These are phyloP conservation scores for Fusarium devonianum DNA, from an alignment of 2,329 filamentous ascomycete species.

Conservation along the genomic window DNA sequence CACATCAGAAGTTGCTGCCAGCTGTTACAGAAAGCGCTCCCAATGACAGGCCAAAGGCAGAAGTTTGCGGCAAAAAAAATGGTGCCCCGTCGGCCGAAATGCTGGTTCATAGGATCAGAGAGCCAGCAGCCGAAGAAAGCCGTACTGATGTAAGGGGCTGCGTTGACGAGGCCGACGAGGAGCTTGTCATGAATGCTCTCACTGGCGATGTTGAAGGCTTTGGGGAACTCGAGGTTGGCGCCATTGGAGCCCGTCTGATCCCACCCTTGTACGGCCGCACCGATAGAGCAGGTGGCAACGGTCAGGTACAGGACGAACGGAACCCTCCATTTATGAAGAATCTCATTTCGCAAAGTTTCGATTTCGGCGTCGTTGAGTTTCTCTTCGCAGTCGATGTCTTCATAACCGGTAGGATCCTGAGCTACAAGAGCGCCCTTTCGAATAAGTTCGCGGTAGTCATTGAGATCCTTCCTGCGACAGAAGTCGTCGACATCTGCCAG, in stretches of 20 bases:
- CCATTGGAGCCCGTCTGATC: constrained; percentile 71
- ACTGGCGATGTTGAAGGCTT: constrained; percentile 55
- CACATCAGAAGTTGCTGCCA: constrained; percentile 77
- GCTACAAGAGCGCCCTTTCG: constrained; percentile 77
- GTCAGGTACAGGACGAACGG: constrained; percentile 70
- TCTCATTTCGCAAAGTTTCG: constrained; percentile 65
- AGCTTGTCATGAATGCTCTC: constrained; percentile 49
- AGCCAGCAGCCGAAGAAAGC: constrained; percentile 67
- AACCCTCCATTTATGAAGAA: constrained; percentile 72
- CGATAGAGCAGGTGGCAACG: constrained; percentile 72
- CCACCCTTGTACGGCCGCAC: constrained; percentile 75
- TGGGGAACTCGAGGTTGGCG: constrained; percentile 68
- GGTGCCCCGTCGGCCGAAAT: constrained; percentile 54
- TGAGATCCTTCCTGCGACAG: constrained; percentile 64
- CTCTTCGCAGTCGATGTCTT: constrained; percentile 63
- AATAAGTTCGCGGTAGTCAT: constrained; percentile 64
- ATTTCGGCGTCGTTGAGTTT: constrained; percentile 68
- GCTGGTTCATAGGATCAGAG: constrained; percentile 66
- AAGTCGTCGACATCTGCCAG: constrained; percentile 67
- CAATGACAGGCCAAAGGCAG: constrained; percentile 73
- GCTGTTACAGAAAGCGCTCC: constrained; percentile 72
- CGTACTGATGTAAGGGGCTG: constrained; percentile 59
- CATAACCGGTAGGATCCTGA: constrained; percentile 69
- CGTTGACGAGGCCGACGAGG: constrained; percentile 73
- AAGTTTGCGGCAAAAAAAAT: constrained; percentile 81